These are phyloP conservation scores for Aspergillus cejpii DNA, from an alignment of 2,329 filamentous ascomycete genomes.

Conservation along the genomic window DNA sequence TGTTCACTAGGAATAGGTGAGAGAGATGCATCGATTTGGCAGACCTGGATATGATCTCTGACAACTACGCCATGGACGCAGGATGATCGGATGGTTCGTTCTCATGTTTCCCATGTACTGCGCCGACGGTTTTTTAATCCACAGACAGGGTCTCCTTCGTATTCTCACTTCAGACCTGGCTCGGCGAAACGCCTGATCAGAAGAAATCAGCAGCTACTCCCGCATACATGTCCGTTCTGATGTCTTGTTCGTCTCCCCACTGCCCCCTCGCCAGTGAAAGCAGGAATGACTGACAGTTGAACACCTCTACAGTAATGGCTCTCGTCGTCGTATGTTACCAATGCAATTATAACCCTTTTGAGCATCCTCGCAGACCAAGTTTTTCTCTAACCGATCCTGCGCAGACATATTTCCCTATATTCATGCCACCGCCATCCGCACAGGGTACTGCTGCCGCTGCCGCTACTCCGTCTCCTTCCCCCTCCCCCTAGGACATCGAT, in stretches of 20 bases:
- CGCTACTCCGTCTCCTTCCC: slow-evolving; percentile 44
- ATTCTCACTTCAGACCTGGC: slow-evolving; percentile 45
- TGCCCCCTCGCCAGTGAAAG: not conserved
- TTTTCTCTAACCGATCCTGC: slow-evolving; percentile 17
- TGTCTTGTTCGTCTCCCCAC: slow-evolving; percentile 58
- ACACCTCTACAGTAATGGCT: slow-evolving; percentile 50
- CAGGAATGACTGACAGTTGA: slow-evolving; percentile 13
- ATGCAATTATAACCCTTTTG: not conserved
- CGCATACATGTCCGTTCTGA: slow-evolving; percentile 66
- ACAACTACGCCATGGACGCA: slow-evolving; percentile 26
- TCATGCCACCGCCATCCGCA: slow-evolving; percentile 51
- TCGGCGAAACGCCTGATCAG: slow-evolving; percentile 45
- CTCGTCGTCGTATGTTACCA: slow-evolving; percentile 44
- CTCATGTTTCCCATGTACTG: not conserved
- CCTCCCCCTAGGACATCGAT: slow-evolving; percentile 10
- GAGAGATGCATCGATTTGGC: slow-evolving; percentile 14
- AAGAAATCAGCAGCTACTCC: slow-evolving; percentile 61
- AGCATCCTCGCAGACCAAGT: slow-evolving; percentile 6
- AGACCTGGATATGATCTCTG: slow-evolving; percentile 11
- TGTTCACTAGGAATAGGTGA: slow-evolving; percentile 86
- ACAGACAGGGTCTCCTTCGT: slow-evolving; percentile 42
- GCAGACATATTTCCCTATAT: slow-evolving; percentile 58
- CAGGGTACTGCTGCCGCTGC: slow-evolving; percentile 34
- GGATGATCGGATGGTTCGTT: slow-evolving; percentile 57
- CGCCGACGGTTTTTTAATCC: slow-evolving; percentile 13